A percentile compares a stretch with the other conserved stretches of the same genome.
Conservation (phyloP, 2,329 filamentous ascomycete genomes). For the Thermoascus crustaceus region DNA sequence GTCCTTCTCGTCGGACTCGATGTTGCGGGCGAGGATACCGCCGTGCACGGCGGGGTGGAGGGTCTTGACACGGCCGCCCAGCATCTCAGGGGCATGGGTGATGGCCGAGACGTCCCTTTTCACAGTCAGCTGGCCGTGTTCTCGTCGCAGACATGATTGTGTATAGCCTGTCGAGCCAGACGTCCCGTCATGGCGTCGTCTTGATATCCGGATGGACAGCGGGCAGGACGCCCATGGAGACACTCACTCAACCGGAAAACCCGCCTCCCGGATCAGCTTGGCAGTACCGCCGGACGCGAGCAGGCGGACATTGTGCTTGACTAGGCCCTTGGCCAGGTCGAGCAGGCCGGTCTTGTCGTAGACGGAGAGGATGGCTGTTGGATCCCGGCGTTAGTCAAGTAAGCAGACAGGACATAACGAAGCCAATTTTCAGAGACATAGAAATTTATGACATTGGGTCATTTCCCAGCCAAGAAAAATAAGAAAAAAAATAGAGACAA, state of each 20-base stretch:
- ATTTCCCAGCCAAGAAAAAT: not conserved
- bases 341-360: slow-evolving; percentile 97
- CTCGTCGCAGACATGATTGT: not conserved
- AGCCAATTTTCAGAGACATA: slow-evolving; percentile 5
- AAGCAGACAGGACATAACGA: not conserved
- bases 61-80: slow-evolving; percentile 86
- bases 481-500: slow-evolving; percentile 9
- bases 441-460: not conserved
- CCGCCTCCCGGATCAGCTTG: slow-evolving; percentile 92
- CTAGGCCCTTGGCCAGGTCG: slow-evolving; percentile 83
- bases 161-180: not conserved
- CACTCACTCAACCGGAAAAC: slow-evolving; percentile 84
- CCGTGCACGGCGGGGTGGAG: slow-evolving; percentile 87
- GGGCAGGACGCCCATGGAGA: too few species aligned
- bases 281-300: slow-evolving; percentile 92
- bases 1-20: slow-evolving; percentile 94
- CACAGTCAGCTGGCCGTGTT: slow-evolving; percentile 4
- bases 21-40: slow-evolving; percentile 80
- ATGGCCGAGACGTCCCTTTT: slow-evolving; percentile 89
- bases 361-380: slow-evolving; percentile 81
- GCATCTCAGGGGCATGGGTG: slow-evolving; percentile 94
- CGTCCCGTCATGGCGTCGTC: too few species aligned
- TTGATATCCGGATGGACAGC: too few species aligned
- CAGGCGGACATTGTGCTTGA: slow-evolving; percentile 82
- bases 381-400: not conserved